A percentile compares a stretch with the other conserved stretches of the same genome.
Conservation (phyloP, 371 early-diverging fungal species). For the Mycotypha africana region DNA sequence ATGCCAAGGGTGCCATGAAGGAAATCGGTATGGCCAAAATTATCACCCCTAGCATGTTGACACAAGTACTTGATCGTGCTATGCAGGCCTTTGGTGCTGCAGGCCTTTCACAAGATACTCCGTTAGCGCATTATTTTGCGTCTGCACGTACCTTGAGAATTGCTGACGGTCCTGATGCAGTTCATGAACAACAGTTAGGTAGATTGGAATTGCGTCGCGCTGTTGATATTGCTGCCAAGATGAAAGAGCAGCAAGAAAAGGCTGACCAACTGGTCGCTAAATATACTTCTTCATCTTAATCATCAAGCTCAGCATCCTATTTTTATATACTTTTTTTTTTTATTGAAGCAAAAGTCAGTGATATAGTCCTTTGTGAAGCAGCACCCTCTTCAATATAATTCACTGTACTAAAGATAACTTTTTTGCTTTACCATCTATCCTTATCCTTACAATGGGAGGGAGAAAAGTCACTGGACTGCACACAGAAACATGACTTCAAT, state of each 20-base stretch:
- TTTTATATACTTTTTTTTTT: too few species aligned
- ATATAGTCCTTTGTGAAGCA: too few species aligned
- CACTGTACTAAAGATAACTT: too few species aligned
- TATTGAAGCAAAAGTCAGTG: too few species aligned
- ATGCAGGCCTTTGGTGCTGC: slow-evolving; percentile 92
- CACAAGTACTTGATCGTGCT: slow-evolving; percentile 75
- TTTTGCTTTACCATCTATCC: too few species aligned
- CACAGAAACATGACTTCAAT: too few species aligned
- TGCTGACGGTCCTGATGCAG: slow-evolving; percentile 73
- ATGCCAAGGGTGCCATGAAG: slow-evolving; percentile 84
- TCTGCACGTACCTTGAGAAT: slow-evolving; percentile 80
- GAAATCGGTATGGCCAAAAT: slow-evolving; percentile 94
- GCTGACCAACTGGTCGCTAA: slow-evolving; percentile 13
- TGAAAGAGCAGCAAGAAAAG: slow-evolving; percentile 33
- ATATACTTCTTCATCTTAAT: too few species aligned
- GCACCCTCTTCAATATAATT: too few species aligned
- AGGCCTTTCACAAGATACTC: slow-evolving; percentile 84
- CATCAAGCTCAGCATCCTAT: too few species aligned
- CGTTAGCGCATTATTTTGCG: slow-evolving; percentile 83
- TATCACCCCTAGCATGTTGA: slow-evolving; percentile 73
- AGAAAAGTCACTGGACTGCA: too few species aligned
- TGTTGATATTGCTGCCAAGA: slow-evolving; percentile 22
- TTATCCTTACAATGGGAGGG: too few species aligned
- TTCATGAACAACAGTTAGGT: slow-evolving; percentile 36
- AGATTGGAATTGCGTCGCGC: slow-evolving; percentile 44